Conservation (phyloP, 495 filamentous ascomycete species). For the Clohesyomyces aquaticus region DNA sequence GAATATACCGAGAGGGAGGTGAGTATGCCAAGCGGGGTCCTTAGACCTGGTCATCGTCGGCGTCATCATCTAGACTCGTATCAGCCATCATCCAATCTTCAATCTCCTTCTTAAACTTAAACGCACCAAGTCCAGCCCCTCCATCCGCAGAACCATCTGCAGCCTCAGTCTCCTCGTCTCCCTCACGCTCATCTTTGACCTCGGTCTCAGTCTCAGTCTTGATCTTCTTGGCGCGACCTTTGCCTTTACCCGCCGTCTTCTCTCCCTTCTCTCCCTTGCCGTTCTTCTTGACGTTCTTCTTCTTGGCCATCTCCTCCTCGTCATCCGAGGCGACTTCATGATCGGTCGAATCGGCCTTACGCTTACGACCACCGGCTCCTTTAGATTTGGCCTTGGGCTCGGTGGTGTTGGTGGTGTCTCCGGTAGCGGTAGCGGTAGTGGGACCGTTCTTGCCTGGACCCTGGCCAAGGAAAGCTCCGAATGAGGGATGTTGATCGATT, state of each 20-base stretch:
- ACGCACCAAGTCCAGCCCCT: neutral
- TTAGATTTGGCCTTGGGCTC: slow-evolving; percentile 9
- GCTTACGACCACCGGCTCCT: slow-evolving; percentile 15
- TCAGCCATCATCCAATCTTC: neutral
- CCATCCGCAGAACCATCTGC: neutral
- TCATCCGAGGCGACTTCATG: neutral
- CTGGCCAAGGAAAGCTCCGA: slow-evolving; percentile 20
- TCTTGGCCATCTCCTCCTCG: neutral
- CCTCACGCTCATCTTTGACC: neutral
- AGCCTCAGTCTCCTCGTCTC: neutral
- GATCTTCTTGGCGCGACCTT: slow-evolving; percentile 7
- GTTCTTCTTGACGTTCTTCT: slow-evolving; percentile 2
- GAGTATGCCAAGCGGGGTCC: too few relatives aligned
- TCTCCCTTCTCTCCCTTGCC: neutral
- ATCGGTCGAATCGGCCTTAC: neutral
- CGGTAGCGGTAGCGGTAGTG: slow-evolving; percentile 7
- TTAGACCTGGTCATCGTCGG: neutral
- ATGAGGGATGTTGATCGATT: slow-evolving; percentile 10
- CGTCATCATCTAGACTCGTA: neutral
- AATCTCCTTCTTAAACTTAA: neutral
- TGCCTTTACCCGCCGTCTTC: slow-evolving; percentile 7
- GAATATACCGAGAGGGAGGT: too few relatives aligned
- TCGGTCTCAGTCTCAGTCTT: slow-evolving; percentile 2
- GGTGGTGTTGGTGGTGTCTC: slow-evolving; percentile 2
- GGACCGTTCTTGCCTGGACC: too few relatives aligned